phyloP scores from a whole-genome alignment of 306 rosid genomes.

The Malus sylvestris region DNA sequence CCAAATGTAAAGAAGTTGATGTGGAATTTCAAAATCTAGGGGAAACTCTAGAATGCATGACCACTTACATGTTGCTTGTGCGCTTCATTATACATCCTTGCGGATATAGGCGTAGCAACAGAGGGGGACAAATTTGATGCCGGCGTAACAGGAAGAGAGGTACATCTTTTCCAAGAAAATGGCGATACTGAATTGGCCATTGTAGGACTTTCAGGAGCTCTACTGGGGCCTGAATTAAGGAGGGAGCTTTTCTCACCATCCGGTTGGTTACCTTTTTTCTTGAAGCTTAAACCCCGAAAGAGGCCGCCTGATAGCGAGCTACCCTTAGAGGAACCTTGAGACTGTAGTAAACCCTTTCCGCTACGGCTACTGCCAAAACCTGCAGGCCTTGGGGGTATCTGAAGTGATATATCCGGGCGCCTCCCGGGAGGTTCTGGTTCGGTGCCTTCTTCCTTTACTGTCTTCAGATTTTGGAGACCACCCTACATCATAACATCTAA shows the following conservation, averaged over 20 bases:
- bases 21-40: conserved; percentile 8
- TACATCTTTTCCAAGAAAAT: conserved; percentile 64
- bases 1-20: conserved; percentile 6
- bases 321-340: conserved; percentile 62
- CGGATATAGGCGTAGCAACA: conserved; percentile 61
- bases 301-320: conserved; percentile 50
- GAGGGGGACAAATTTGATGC: conserved; percentile 62
- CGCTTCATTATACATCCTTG: conserved; percentile 54
- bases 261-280: conserved; percentile 44
- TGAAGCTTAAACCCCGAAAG: conserved; percentile 78
- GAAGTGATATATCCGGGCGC: conserved; percentile 90
- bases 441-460: conserved; percentile 34
- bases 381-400: conserved; percentile 73
- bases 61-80: conserved; percentile 50
- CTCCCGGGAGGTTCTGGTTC: conserved; percentile 38
- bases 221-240: conserved; percentile 48
- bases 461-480: conserved; percentile 15
- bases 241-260: conserved; percentile 86
- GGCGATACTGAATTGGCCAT: conserved; percentile 35
- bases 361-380: conserved; percentile 51
- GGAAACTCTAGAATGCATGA: conserved; percentile 13
- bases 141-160: conserved; percentile 81
- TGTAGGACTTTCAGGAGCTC: conserved; percentile 47
- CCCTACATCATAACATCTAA: conserved; percentile 32
- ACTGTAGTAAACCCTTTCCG: conserved; percentile 57